These are phyloP conservation scores for Staphylotrichum longicolle DNA, from an alignment of 495 filamentous ascomycete species.

Conservation along the genomic window DNA sequence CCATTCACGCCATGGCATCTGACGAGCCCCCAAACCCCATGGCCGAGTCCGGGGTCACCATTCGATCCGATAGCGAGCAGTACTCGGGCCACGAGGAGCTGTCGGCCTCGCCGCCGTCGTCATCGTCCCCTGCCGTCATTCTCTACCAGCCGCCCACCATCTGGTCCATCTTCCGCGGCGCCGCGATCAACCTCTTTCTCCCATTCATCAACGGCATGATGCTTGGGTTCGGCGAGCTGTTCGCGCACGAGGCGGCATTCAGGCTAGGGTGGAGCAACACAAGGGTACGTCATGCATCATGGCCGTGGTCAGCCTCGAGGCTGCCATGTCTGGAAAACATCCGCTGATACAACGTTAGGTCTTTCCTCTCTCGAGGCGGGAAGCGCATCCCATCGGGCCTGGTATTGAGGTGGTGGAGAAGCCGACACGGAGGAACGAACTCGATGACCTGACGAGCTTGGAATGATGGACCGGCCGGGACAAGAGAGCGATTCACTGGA, in stretches of 20 bases:
- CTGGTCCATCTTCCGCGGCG: conserved; percentile 80
- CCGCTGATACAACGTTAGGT: conserved; percentile 32
- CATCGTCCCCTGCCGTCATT: conserved; percentile 69
- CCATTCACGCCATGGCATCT: conserved; percentile 38
- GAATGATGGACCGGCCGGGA: conserved; percentile 34
- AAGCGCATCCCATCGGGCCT: conserved; percentile 49
- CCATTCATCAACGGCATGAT: conserved; percentile 98
- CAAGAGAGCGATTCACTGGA: neutral
- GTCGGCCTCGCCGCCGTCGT: conserved; percentile 58
- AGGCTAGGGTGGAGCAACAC: conserved; percentile 89
- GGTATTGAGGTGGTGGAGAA: conserved; percentile 52
- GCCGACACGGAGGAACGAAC: conserved; percentile 33
- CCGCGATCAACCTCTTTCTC: conserved; percentile 89
- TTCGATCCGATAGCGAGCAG: conserved; percentile 85
- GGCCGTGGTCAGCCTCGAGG: neutral
- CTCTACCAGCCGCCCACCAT: conserved; percentile 86
- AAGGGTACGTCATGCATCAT: conserved; percentile 59
- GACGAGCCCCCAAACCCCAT: conserved; percentile 59
- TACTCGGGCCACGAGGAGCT: conserved; percentile 72
- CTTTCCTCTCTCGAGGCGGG: conserved; percentile 47
- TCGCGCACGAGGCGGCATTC: conserved; percentile 94
- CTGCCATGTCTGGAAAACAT: neutral
- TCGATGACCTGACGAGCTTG: conserved; percentile 50
- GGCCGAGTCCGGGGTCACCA: conserved; percentile 77
- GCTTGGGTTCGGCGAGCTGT: conserved; percentile 94